phyloP scores from a whole-genome alignment of 2,329 filamentous ascomycete species.

The Colletotrichum incanum region DNA sequence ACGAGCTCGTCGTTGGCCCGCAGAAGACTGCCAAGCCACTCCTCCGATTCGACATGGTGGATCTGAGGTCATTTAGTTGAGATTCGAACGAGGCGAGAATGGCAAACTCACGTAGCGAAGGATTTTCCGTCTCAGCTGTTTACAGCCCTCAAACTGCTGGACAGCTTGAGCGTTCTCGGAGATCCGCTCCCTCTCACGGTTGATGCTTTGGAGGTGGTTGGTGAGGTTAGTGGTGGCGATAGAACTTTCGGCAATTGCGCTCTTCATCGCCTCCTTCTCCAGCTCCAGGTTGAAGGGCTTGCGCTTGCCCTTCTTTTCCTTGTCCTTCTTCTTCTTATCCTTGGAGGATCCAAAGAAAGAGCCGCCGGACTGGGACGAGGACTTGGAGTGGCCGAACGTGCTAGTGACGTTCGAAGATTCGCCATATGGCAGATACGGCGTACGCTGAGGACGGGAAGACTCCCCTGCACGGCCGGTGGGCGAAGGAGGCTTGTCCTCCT shows the following conservation, averaged over 20 bases:
- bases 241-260: slow-evolving; percentile 89
- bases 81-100: not conserved
- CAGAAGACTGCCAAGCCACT: slow-evolving; percentile 91
- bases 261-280: slow-evolving; percentile 90
- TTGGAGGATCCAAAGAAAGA: slow-evolving; percentile 61
- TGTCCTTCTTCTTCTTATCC: slow-evolving; percentile 66
- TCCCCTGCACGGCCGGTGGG: slow-evolving; percentile 44
- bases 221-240: slow-evolving; percentile 92
- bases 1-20: slow-evolving; percentile 98
- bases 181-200: slow-evolving; percentile 89
- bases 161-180: slow-evolving; percentile 86
- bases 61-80: slow-evolving; percentile 68
- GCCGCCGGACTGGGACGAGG: slow-evolving; percentile 56
- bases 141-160: slow-evolving; percentile 87
- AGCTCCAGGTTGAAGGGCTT: slow-evolving; percentile 86
- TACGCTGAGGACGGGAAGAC: slow-evolving; percentile 49
- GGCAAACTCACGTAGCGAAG: slow-evolving; percentile 78
- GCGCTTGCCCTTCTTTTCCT: slow-evolving; percentile 70
- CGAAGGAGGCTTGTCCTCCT: slow-evolving; percentile 65
- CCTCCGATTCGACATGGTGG: slow-evolving; percentile 89
- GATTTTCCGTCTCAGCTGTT: slow-evolving; percentile 86
- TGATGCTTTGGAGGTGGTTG: slow-evolving; percentile 91
- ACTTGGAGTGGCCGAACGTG: slow-evolving; percentile 52
- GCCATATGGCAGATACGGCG: slow-evolving; percentile 44
- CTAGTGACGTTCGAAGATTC: slow-evolving; percentile 43